These are phyloP conservation scores for Pinus albicaulis DNA, from an alignment of 75 land plant genomes.

Conservation along the genomic window DNA sequence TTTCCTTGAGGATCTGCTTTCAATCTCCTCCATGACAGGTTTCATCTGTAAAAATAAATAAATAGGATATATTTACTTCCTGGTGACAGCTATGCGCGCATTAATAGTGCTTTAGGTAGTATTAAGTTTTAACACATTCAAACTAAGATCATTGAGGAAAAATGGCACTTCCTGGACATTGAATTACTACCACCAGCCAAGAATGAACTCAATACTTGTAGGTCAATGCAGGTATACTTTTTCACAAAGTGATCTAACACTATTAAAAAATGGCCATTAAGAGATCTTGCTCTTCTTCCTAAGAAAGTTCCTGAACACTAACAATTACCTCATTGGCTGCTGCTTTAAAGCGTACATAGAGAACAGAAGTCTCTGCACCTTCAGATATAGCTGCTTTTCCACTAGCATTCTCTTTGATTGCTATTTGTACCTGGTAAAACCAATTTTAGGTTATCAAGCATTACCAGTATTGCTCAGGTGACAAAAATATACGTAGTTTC, in stretches of 20 bases:
- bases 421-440: slow-evolving; percentile 66
- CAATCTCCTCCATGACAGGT: slow-evolving; percentile 87
- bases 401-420: slow-evolving; percentile 50
- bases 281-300: neutral
- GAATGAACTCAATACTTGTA: neutral
- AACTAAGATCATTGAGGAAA: neutral
- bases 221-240: neutral
- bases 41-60: slow-evolving; percentile 60
- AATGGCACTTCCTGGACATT: neutral
- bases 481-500: neutral
- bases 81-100: neutral
- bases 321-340: slow-evolving; percentile 88
- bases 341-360: slow-evolving; percentile 97
- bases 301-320: neutral
- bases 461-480: neutral
- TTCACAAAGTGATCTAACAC: neutral
- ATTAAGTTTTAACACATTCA: neutral
- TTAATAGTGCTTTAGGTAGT: neutral
- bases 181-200: neutral
- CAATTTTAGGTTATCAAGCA: slow-evolving; percentile 14
- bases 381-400: slow-evolving; percentile 68
- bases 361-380: slow-evolving; percentile 89
- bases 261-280: neutral
- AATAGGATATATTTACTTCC: neutral
- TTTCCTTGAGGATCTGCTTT: slow-evolving; percentile 82